phyloP scores from a whole-genome alignment of 2,329 filamentous ascomycete genomes.

The Fusarium tupiense region DNA sequence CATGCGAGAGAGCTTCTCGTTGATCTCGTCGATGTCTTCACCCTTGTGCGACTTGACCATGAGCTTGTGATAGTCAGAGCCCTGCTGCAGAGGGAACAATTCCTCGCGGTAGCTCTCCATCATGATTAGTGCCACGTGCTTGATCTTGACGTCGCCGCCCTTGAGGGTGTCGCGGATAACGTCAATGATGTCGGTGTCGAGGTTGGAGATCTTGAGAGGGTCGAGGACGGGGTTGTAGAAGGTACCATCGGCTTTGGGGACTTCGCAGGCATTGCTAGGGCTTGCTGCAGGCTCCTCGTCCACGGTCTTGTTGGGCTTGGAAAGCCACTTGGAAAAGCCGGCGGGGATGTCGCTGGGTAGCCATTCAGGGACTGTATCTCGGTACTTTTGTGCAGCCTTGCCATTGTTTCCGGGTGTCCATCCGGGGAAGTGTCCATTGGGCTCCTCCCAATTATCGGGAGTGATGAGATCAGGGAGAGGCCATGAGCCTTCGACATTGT shows the following conservation, averaged over 20 bases:
- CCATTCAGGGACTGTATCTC: slow-evolving; percentile 42
- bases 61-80: slow-evolving; percentile 51
- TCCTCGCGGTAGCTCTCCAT: slow-evolving; percentile 58
- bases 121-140: slow-evolving; percentile 56
- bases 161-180: slow-evolving; percentile 39
- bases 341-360: slow-evolving; percentile 38
- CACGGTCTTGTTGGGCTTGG: background rate
- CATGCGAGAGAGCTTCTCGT: slow-evolving; percentile 36
- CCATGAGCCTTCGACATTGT: slow-evolving; percentile 37
- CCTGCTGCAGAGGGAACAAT: slow-evolving; percentile 56
- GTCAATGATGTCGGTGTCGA: slow-evolving; percentile 46
- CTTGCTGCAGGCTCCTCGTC: background rate
- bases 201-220: slow-evolving; percentile 55
- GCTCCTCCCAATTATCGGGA: slow-evolving; percentile 39
- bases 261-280: background rate
- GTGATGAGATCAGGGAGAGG: slow-evolving; percentile 45
- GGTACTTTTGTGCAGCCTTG: slow-evolving; percentile 37
- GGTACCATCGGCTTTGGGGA: slow-evolving; percentile 30
- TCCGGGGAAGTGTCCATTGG: slow-evolving; percentile 43
- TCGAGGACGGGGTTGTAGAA: slow-evolving; percentile 52
- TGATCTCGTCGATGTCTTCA: slow-evolving; percentile 40
- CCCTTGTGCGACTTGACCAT: slow-evolving; percentile 45
- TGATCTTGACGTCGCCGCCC: slow-evolving; percentile 50
- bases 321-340: slow-evolving; percentile 46
- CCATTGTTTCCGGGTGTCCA: slow-evolving; percentile 46